Conservation (phyloP, 2,329 filamentous ascomycete species). For the Harringtonia lauricola region DNA sequence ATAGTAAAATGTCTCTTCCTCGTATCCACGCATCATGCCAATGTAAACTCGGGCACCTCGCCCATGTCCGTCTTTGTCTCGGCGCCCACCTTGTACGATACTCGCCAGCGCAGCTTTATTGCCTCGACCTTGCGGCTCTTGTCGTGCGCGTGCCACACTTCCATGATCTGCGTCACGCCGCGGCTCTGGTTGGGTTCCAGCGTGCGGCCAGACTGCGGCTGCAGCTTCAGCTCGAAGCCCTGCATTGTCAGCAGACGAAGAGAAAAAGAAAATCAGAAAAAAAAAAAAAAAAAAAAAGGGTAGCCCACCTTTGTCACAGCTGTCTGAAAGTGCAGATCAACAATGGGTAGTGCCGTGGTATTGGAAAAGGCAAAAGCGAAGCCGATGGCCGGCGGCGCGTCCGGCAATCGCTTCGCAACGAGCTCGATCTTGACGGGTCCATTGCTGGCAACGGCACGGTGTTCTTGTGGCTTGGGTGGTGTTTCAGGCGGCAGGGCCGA, state of each 20-base stretch:
- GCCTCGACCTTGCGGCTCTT: conserved; percentile 55
- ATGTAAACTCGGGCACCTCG: conserved; percentile 67
- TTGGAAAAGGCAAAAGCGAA: conserved; percentile 80
- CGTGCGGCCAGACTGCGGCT: conserved; percentile 72
- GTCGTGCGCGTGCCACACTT: conserved; percentile 63
- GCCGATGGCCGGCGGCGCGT: conserved; percentile 46
- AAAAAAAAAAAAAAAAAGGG: not conserved
- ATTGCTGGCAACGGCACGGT: conserved; percentile 58
- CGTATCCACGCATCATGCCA: conserved; percentile 37
- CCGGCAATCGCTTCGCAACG: conserved; percentile 48
- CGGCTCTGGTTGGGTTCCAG: conserved; percentile 61
- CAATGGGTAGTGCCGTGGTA: conserved; percentile 57
- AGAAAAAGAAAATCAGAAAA: not conserved
- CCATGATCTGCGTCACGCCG: conserved; percentile 73
- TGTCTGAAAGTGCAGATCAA: conserved; percentile 78
- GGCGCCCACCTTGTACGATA: conserved; percentile 60
- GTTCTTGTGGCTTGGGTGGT: conserved; percentile 39
- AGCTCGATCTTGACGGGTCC: conserved; percentile 64
- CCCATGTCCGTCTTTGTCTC: conserved; percentile 69
- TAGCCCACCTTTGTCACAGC: conserved; percentile 77
- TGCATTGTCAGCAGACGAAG: conserved; percentile 22
- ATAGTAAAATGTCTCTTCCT: no score
- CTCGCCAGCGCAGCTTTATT: conserved; percentile 87
- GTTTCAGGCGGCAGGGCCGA: conserved; percentile 63
- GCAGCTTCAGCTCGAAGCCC: conserved; percentile 71